Evolutionary conservation across 768 basidiomycete species (phyloP), one percentile per base, ranked within the genome.

Genomic region (Leccinum disarticulatum): DNA sequence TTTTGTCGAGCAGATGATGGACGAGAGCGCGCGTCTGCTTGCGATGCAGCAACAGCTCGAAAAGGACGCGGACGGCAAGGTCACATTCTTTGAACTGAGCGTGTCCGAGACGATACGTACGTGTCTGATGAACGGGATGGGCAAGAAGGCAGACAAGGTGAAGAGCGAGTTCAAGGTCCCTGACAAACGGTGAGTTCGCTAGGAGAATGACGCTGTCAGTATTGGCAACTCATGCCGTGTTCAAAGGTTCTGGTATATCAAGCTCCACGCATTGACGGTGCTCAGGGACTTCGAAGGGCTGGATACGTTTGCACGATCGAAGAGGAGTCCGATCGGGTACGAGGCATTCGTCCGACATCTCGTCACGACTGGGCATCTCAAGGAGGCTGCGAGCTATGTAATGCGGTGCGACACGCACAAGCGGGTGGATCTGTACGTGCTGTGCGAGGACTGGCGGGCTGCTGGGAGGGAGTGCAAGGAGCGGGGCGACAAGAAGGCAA

Each of bases 251-350:
- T 98, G 95, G 95, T 90, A 93, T 76, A 69, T 93, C 64, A 98
- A 97, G 72, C 74, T 99, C 5, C 84, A 92, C 55, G 90, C 94
- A 0, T 74, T 98, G 57, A 88, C 88, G 10, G 80, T 82, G n/a
- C 77, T 83, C 22, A 80, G 86, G 59, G 93, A 97, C 73, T 98
- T 95, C 73, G 91, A 95, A 35, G 86, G 82, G 2, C 80, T 98
- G 14, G 94, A 98, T 52, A 70, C 81, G 0, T 96, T 99, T 70
- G 85, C 94, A 2, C 90, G 87, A 65, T 90, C 88, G 36, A 95
- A 85, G 74, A 84, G 93, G 64, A 93, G 90, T 72, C 95, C 96
- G 4, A 98, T 98, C 59, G 96, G 97, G 1, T 98, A 96, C 68
- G 95, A 98, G 69, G 82, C 89, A 0, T 94, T 94, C 70, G 93